Base-by-base conservation (phyloP, 2,329 filamentous ascomycete genomes). In the Phialophora verrucosa region DNA sequence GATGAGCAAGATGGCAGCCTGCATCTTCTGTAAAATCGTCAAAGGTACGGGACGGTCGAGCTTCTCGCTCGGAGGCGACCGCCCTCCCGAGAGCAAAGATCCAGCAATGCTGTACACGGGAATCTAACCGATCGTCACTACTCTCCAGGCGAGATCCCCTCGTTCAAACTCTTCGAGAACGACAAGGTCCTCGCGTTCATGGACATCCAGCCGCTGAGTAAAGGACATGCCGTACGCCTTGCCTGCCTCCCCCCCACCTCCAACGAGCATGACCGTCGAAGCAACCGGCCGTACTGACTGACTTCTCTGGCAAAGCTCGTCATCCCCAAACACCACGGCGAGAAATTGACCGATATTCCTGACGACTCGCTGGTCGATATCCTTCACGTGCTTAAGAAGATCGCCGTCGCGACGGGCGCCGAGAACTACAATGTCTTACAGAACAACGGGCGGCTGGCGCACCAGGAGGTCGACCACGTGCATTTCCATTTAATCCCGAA, bases 401-500 rank as follows among this genome's bases (percentile, higher is more conserved):
- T 99, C 56, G 93, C 90, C 57, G 79, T 83, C 23, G 94, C 93
- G 31, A 88, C 87, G 3, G 91, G 91, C 44, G 89, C 90, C 3
- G 82, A 83, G 59, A 86, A 98, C 78, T 99, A 92, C 84, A 99
- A 99, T 76, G 86, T 99, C 57, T 83, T 99, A 66, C 95, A 99
- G 82, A 99, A 99, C 82, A 99, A 99, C 76, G 95, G 95, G 60
- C 84, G 87, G 25, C 87, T 94, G 74, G 95, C 95, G 20, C 95
- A 99, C 79, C 95, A 98, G 82, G 84, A 90, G 70, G 94, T 99
- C 69, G 90, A 92, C 72, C 95, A 99, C 81, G 94, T 96, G 72
- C 93, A 97, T 78, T 94, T 99, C 80, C 95, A 99, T 76, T 90
- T 98, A 90, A 99, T 99, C 69, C 95, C 95, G 42, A 99, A 99